A percentile compares a stretch with the other conserved stretches of the same genome.
Conservation (phyloP, 179 eudicot genomes). For the Spinacia oleracea region DNA sequence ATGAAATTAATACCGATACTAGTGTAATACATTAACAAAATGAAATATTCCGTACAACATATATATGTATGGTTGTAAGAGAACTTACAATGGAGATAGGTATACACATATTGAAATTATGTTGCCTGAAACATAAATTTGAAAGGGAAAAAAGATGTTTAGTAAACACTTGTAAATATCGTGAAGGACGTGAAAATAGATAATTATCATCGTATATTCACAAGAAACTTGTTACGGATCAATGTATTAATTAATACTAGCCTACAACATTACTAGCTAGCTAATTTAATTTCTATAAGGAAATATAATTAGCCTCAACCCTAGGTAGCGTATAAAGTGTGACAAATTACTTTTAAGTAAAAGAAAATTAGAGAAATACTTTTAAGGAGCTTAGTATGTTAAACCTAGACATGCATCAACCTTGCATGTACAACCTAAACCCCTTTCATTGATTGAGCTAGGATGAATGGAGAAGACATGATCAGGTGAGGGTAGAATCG, state of each 20-base stretch:
- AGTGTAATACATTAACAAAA: background rate
- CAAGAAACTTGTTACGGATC: background rate
- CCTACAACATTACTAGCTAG: background rate
- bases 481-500: too few relatives aligned
- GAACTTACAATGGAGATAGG: conserved; percentile 78
- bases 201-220: background rate
- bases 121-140: conserved; percentile 46
- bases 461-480: background rate
- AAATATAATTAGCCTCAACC: background rate
- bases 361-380: background rate
- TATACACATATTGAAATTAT: conserved; percentile 67
- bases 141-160: background rate
- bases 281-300: too few relatives aligned
- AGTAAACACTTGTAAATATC: background rate
- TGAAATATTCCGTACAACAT: too few relatives aligned
- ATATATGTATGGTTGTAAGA: too few relatives aligned
- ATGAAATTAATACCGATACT: too few relatives aligned
- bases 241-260: background rate
- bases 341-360: background rate
- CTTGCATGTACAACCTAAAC: background rate
- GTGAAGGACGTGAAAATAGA: background rate
- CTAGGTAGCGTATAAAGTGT: background rate
- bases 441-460: background rate
- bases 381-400: background rate
- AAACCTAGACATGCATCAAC: background rate